Conservation (phyloP, 805 yeast species). For the Candida oleophila region DNA sequence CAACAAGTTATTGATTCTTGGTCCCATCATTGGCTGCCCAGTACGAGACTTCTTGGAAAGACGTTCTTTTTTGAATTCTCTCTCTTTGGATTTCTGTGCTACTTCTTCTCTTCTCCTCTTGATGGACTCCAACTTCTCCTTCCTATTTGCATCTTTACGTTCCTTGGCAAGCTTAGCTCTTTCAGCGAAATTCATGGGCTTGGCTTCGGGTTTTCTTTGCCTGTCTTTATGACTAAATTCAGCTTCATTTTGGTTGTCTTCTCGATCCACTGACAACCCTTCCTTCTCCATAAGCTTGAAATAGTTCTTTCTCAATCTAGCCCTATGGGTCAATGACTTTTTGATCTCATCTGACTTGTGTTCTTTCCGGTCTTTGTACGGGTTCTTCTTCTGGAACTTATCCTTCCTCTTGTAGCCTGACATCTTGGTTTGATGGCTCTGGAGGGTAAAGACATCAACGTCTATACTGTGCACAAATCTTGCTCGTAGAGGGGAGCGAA, state of each 20-base stretch:
- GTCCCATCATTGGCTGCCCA: conserved; percentile 93
- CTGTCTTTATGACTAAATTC: conserved; percentile 9
- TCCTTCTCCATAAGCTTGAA: conserved; percentile 75
- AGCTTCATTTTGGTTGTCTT: conserved; percentile 5
- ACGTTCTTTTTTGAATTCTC: conserved; percentile 41
- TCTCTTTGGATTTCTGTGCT: conserved; percentile 39
- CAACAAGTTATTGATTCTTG: conserved; percentile 73
- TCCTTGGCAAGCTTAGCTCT: conserved; percentile 46
- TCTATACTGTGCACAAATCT: no score
- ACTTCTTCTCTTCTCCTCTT: conserved; percentile 33
- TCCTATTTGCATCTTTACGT: conserved; percentile 43
- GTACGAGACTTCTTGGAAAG: conserved; percentile 52
- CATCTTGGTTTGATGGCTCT: conserved; percentile 6
- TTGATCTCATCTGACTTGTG: conserved; percentile 64
- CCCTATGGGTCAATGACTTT: conserved; percentile 72
- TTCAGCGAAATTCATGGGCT: conserved; percentile 43
- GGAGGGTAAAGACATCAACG: no score
- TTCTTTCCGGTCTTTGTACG: conserved; percentile 36
- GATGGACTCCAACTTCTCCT: conserved; percentile 37
- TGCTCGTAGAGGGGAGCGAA: no score
- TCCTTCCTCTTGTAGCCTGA: conserved; percentile 13
- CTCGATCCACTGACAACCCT: conserved; percentile 35
- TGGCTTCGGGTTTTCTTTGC: conserved; percentile 21
- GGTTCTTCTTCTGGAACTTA: conserved; percentile 25
- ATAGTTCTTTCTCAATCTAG: conserved; percentile 77